phyloP scores from a whole-genome alignment of 1,284 basidiomycete species.

The Neolentinus lepideus region DNA sequence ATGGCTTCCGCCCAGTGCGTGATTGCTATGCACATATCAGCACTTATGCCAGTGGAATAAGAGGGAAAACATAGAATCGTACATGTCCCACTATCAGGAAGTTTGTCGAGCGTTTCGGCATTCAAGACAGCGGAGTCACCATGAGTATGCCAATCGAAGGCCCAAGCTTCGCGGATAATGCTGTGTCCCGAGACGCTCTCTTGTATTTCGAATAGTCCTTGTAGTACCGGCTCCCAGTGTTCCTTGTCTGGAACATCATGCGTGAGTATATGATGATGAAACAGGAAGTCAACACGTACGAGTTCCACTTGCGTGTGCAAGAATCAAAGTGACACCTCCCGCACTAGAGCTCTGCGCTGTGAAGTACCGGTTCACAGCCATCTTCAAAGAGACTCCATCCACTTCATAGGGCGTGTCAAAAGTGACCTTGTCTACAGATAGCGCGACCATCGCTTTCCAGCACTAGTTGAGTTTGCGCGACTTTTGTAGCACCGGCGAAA shows the following conservation, averaged over 20 bases:
- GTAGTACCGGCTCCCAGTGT: slow-evolving; percentile 19
- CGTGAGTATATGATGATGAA: neutral
- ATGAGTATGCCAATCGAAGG: slow-evolving; percentile 21
- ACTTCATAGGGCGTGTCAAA: neutral
- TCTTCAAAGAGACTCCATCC: slow-evolving; percentile 4
- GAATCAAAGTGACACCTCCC: slow-evolving; percentile 4
- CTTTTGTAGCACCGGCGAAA: neutral
- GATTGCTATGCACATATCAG: slow-evolving; percentile 8
- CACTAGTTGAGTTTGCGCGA: neutral
- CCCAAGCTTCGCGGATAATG: slow-evolving; percentile 23
- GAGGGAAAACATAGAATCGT: slow-evolving; percentile 10
- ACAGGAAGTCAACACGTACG: slow-evolving; percentile 1
- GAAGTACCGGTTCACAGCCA: slow-evolving; percentile 9
- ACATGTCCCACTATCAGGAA: slow-evolving; percentile 1
- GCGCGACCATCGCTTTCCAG: neutral
- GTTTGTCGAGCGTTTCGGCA: slow-evolving; percentile 7
- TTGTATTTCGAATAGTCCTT: slow-evolving; percentile 12
- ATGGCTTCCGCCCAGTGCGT: slow-evolving; percentile 12
- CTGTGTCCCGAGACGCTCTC: neutral
- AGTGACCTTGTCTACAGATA: neutral
- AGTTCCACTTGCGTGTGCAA: slow-evolving; percentile 7
- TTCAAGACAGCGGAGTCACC: slow-evolving; percentile 20
- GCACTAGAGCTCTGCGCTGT: neutral
- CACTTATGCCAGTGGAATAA: neutral
- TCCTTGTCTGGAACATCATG: slow-evolving; percentile 18